These are phyloP conservation scores for Stemphylium lycopersici DNA, from an alignment of 2,329 filamentous ascomycete genomes.

Conservation along the genomic window DNA sequence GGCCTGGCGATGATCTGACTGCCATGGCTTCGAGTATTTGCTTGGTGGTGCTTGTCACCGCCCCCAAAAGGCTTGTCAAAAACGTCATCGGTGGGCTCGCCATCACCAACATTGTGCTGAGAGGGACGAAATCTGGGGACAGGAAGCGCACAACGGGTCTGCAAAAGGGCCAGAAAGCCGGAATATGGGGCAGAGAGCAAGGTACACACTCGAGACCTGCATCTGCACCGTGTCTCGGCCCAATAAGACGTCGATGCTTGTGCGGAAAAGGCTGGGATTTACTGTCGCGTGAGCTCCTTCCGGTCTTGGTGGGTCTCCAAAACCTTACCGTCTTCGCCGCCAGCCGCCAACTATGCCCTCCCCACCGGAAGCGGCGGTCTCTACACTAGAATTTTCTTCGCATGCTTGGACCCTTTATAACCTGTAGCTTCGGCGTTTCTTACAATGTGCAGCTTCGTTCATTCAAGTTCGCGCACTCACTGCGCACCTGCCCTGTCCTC, in stretches of 20 bases:
- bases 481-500: conserved; percentile 8
- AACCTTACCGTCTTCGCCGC: conserved; percentile 16
- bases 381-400: conserved; percentile 31
- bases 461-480: conserved; percentile 9
- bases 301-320: conserved; percentile 21
- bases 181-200: conserved; percentile 4
- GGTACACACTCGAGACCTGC: not conserved
- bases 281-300: conserved; percentile 25
- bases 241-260: conserved; percentile 3
- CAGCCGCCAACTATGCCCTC: conserved; percentile 9
- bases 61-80: conserved; percentile 19
- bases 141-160: not conserved
- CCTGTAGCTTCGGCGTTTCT: not conserved
- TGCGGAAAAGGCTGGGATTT: conserved; percentile 12
- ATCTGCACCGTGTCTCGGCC: conserved; percentile 9
- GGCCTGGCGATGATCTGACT: not conserved
- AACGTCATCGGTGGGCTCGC: conserved; percentile 9
- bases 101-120: not conserved
- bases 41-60: conserved; percentile 27
- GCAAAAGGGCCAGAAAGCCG: not conserved
- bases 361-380: conserved; percentile 25
- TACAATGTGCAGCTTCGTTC: conserved; percentile 13
- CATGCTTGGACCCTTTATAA: conserved; percentile 27
- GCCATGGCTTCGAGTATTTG: conserved; percentile 13
- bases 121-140: conserved; percentile 13